Conservation (phyloP, 1,139 yeast species). For the Meyerozyma carpophila region DNA sequence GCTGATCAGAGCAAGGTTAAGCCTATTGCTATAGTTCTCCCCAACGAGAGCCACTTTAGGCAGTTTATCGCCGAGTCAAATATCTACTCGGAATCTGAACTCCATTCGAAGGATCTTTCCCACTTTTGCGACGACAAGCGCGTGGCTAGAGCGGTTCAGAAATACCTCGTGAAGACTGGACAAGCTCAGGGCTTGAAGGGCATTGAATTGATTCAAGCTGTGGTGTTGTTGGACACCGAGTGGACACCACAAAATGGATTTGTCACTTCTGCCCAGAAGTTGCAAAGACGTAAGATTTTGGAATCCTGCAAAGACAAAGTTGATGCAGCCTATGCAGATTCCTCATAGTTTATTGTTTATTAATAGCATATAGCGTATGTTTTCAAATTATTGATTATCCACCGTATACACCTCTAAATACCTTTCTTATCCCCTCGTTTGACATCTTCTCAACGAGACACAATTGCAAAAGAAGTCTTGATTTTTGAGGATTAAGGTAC, state of each 20-base stretch:
- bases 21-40: conserved; percentile 88
- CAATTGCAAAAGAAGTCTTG: conserved; percentile 55
- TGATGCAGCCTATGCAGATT: conserved; percentile 44
- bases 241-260: conserved; percentile 98
- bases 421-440: conserved; percentile 38
- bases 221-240: conserved; percentile 79
- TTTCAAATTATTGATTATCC: conserved; percentile 4
- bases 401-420: conserved; percentile 40
- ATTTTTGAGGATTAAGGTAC: conserved; percentile 62
- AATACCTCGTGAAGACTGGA: conserved; percentile 68
- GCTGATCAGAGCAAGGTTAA: conserved; percentile 84
- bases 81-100: conserved; percentile 42
- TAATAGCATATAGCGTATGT: neutral
- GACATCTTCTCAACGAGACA: conserved; percentile 26
- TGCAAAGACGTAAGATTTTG: conserved; percentile 89
- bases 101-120: conserved; percentile 45
- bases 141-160: conserved; percentile 50
- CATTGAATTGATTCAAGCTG: conserved; percentile 78
- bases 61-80: conserved; percentile 50
- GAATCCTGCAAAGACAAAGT: conserved; percentile 56
- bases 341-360: neutral
- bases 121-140: conserved; percentile 50
- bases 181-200: conserved; percentile 76
- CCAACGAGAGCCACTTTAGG: conserved; percentile 64
- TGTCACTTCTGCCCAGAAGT: conserved; percentile 93